phyloP scores from a whole-genome alignment of 345 rosid species.

The Brassica juncea region DNA sequence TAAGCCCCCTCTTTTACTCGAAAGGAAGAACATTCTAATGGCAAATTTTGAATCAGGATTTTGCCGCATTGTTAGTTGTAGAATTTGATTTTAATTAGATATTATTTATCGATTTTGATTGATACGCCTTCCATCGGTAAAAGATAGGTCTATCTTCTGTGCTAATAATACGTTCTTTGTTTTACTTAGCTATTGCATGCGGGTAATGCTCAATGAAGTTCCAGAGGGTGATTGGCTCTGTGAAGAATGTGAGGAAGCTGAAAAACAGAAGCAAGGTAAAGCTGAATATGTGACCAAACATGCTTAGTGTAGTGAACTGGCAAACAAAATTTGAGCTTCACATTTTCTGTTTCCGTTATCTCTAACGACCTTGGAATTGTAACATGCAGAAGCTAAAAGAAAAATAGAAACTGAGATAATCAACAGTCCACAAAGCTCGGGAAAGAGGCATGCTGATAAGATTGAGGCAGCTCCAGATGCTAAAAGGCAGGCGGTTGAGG shows the following conservation, averaged over 20 bases:
- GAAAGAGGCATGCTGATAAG: slow-evolving; percentile 62
- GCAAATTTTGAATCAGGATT: slow-evolving; percentile 9
- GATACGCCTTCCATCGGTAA: slow-evolving; percentile 10
- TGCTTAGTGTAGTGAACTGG: slow-evolving; percentile 8
- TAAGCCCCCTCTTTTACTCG: slow-evolving; percentile 46
- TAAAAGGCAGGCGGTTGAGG: slow-evolving; percentile 65
- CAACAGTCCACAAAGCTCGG: slow-evolving; percentile 44
- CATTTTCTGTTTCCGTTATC: slow-evolving; percentile 20
- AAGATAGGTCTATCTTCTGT: slow-evolving; percentile 8
- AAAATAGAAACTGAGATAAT: slow-evolving; percentile 45
- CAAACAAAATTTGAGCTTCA: background rate
- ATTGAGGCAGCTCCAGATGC: slow-evolving; percentile 50
- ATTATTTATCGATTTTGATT: background rate
- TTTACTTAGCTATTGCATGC: slow-evolving; percentile 90
- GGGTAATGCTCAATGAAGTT: slow-evolving; percentile 73
- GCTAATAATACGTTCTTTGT: slow-evolving; percentile 27
- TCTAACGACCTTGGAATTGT: slow-evolving; percentile 38
- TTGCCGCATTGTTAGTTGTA: slow-evolving; percentile 11
- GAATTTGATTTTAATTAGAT: background rate
- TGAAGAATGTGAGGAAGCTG: slow-evolving; percentile 93
- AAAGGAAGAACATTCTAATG: slow-evolving; percentile 15
- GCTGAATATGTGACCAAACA: slow-evolving; percentile 16
- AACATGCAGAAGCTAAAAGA: slow-evolving; percentile 58
- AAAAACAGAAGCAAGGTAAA: slow-evolving; percentile 69
- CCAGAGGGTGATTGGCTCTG: slow-evolving; percentile 97